Percentiles rank a stretch among this genome's conserved stretches.
Conservation (phyloP, 164 flowering plant genomes). For the Vitis amurensis region DNA sequence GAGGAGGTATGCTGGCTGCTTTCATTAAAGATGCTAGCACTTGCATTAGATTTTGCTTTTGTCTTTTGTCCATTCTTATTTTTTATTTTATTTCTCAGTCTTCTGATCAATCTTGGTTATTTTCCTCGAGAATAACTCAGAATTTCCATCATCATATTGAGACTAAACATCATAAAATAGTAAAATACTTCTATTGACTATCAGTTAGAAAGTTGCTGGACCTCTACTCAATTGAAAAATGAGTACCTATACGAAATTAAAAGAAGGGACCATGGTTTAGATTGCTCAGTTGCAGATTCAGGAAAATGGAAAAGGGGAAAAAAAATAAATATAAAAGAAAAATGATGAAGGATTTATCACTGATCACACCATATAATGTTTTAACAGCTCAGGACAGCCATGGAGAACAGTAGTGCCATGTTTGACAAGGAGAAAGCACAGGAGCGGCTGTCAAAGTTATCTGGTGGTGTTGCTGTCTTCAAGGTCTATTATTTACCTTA, state of each 20-base stretch:
- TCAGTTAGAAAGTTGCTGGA: too few species aligned
- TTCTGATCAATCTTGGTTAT: too few species aligned
- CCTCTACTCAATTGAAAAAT: too few species aligned
- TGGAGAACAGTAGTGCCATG: slow-evolving; percentile 61
- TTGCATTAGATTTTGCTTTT: background rate
- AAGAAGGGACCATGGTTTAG: too few species aligned
- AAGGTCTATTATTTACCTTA: slow-evolving; percentile 44
- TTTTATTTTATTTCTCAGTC: too few species aligned
- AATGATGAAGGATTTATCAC: background rate
- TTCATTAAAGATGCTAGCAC: background rate
- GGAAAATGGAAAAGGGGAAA: background rate
- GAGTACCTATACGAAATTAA: too few species aligned
- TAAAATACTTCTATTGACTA: too few species aligned
- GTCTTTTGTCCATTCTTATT: too few species aligned
- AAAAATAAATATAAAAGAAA: background rate
- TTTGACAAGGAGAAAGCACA: slow-evolving; percentile 91
- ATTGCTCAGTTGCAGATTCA: too few species aligned
- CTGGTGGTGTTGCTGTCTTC: slow-evolving; percentile 90
- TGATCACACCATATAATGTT: slow-evolving; percentile 7
- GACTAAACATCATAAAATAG: too few species aligned
- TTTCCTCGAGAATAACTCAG: too few species aligned
- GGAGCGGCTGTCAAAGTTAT: slow-evolving; percentile 76
- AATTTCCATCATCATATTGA: too few species aligned
- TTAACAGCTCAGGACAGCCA: slow-evolving; percentile 55
- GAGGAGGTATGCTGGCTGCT: slow-evolving; percentile 53